Evolutionary conservation across 192 early-diverging fungal genomes (phyloP).

Genomic region (Coemansia sp.): DNA sequence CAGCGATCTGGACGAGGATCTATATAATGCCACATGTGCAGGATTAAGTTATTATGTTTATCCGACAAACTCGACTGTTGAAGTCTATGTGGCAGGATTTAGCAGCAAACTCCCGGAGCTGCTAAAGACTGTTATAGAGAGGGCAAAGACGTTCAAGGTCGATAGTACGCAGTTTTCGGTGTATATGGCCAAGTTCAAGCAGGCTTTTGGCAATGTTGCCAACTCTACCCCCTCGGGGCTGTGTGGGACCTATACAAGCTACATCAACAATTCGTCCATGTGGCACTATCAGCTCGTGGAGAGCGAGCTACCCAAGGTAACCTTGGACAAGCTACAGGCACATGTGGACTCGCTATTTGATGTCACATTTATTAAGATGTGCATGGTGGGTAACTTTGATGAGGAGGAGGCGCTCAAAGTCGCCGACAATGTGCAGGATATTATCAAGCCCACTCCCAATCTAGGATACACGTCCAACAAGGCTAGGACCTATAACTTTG

Average conservation of each 20-base stretch:
- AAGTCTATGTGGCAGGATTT: not conserved
- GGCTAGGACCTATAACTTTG: constrained; percentile 82
- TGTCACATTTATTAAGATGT: constrained; percentile 14
- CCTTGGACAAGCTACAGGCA: constrained; percentile 4
- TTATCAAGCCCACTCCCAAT: constrained; percentile 11
- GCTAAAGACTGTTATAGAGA: not conserved
- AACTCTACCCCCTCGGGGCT: not conserved
- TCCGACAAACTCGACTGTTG: constrained; percentile 64
- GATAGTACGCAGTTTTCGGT: not conserved
- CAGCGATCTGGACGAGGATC: constrained; percentile 85
- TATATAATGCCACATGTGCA: constrained; percentile 42
- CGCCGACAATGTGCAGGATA: constrained; percentile 6
- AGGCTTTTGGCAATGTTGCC: not conserved
- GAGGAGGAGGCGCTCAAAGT: constrained; percentile 7
- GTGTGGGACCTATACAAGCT: not conserved
- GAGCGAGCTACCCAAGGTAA: not conserved
- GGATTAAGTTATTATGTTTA: not conserved
- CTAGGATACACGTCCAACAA: constrained; percentile 83
- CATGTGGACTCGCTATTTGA: constrained; percentile 22
- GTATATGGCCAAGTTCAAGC: not conserved
- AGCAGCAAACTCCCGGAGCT: not conserved
- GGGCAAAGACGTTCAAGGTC: not conserved
- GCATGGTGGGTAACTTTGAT: not conserved
- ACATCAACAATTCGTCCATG: not conserved
- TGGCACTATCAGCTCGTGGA: constrained; percentile 3